Base-by-base conservation (phyloP, 2,329 filamentous ascomycete genomes). In the Aureobasidium melanogenum region DNA sequence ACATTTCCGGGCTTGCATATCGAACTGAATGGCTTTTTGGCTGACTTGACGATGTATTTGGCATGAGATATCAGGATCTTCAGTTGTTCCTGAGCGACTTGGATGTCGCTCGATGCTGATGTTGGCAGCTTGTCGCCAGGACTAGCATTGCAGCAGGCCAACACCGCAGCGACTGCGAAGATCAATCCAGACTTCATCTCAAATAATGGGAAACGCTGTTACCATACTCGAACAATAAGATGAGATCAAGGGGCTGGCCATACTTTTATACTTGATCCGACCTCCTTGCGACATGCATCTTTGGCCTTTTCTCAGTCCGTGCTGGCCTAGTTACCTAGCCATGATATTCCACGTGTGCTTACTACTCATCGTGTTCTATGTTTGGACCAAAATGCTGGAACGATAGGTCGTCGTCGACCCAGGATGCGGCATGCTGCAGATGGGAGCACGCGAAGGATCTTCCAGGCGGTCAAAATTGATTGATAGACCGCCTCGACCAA, bases 401-500 rank as follows among this genome's bases (percentile, higher is more conserved):
- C n/a, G 51, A 43, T 55, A 55, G 51, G 51, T 55, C 38, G 51
- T 55, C 26, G 38, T 39, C 9, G 5, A 43, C 3, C 6, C 26
- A 30, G 12, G 24, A 43, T 32, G 26, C 51, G 51, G 36, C 24
- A 43, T 43, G 38, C 51, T 55, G 51, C 51, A 55, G 51, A 12
- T 17, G 5, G 12, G 9, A 17, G 14, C 14, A 43, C 51, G 51
- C 51, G 51, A 55, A 55, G 51, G 51, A 55, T 55, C 17, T 32
- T 39, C 24, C 36, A 9, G 15, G n/a, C 19, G 10, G 8, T 30
- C 51, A 36, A 32, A 22, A 43, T 55, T 55, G 22, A 55, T 55
- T 55, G 38, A 28, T n/a, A 41, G 26, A 41, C 51, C 36, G 51
- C 26, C 51, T 55, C 38, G 51, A 55, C 36, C 51, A 32, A 26